Evolutionary conservation across 179 eudicot genomes (phyloP).

Genomic region (Patellifolia procumbens): DNA sequence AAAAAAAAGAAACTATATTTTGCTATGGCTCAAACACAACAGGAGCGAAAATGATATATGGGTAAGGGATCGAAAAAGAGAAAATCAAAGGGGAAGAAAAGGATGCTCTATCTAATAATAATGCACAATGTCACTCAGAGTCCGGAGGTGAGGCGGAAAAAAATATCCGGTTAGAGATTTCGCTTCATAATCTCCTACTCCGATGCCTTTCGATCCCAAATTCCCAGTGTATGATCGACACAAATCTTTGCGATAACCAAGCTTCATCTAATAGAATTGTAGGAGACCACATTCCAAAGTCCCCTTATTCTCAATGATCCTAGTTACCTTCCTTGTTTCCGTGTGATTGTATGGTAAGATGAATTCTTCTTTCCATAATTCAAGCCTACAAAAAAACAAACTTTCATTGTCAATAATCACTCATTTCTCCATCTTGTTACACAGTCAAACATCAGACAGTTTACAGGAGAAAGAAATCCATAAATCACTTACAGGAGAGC

Average conservation of each 20-base stretch:
- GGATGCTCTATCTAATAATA: conserved; percentile 16
- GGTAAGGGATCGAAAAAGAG: conserved; percentile 1
- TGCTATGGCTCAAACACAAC: conserved; percentile 21
- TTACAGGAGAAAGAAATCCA: background rate
- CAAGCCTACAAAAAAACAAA: conserved; percentile 35
- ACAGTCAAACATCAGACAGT: background rate
- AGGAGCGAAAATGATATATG: conserved; percentile 11
- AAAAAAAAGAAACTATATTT: conserved; percentile 15
- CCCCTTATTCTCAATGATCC: conserved; percentile 35
- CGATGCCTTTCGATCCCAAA: conserved; percentile 8
- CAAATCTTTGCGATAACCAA: conserved; percentile 17
- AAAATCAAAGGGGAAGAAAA: background rate
- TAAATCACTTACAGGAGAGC: conserved; percentile 39
- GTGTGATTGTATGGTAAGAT: conserved; percentile 12
- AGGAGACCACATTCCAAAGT: conserved; percentile 33
- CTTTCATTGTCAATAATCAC: background rate
- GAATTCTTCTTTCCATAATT: conserved; percentile 5
- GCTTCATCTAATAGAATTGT: conserved; percentile 28
- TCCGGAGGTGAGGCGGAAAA: conserved; percentile 17
- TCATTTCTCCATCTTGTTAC: background rate
- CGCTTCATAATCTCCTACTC: conserved; percentile 9
- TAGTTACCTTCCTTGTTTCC: conserved; percentile 22
- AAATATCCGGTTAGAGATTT: conserved; percentile 12
- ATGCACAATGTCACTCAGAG: conserved; percentile 24
- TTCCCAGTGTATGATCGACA: conserved; percentile 4